Evolutionary conservation across 371 early-diverging fungal species (phyloP).

Genomic region (Catenaria anguillulae): DNA sequence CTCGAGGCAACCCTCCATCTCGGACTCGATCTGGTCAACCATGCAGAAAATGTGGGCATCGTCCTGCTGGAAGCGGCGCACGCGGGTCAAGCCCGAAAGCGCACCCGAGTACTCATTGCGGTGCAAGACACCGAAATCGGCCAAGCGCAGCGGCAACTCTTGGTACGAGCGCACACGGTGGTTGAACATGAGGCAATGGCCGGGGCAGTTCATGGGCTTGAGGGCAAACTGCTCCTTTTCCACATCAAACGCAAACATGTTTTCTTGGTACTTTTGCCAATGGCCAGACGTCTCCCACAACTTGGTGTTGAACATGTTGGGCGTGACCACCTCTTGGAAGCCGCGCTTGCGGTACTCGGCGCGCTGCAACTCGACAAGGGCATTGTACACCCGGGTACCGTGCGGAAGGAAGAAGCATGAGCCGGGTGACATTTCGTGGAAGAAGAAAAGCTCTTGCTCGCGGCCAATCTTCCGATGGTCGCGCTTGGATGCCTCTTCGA

Average conservation of each 20-base stretch:
- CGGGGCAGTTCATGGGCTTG: constrained; percentile 98
- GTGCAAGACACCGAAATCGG: constrained; percentile 92
- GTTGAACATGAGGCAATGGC: constrained; percentile 86
- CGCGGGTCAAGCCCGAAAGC: constrained; percentile 81
- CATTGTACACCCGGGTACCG: constrained; percentile 76
- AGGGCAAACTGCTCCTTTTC: constrained; percentile 61
- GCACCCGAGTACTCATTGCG: constrained; percentile 89
- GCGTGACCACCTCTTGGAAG: constrained; percentile 91
- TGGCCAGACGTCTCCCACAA: constrained; percentile 99
- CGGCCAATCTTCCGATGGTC: constrained; percentile 97
- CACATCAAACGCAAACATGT: constrained; percentile 94
- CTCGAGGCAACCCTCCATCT: constrained; percentile 62
- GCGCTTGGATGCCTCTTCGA: constrained; percentile 92
- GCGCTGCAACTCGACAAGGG: constrained; percentile 40
- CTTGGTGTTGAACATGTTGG: constrained; percentile 88
- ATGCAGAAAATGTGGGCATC: constrained; percentile 95
- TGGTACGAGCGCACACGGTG: constrained; percentile 68
- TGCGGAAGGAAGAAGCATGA: constrained; percentile 89
- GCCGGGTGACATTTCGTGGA: constrained; percentile 73
- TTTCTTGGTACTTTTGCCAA: constrained; percentile 96
- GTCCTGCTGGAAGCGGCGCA: constrained; percentile 93
- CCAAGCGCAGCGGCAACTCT: constrained; percentile 80
- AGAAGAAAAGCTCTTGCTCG: constrained; percentile 51
- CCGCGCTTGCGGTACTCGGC: constrained; percentile 61
- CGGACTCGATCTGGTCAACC: constrained; percentile 52